Evolutionary conservation across 2,329 filamentous ascomycete species (phyloP), one percentile per base, ranked within the genome.

Genomic region (Talaromyces sp.): DNA sequence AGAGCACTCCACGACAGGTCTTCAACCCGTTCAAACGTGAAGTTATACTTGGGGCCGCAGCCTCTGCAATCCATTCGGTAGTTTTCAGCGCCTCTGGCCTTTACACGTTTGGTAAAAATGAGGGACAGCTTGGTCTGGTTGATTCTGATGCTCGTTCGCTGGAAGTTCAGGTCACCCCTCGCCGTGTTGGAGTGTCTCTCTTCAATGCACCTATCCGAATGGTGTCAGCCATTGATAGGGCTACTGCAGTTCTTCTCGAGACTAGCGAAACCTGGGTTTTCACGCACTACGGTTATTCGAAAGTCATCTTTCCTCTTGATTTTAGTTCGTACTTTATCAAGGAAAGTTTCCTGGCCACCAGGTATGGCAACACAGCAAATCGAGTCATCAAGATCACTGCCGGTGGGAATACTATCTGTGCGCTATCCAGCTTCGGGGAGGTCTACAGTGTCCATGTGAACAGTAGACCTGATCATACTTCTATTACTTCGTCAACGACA

Each of bases 101-200:
- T 1, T 99, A 89, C 69, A 96, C 91, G 2, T 99, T 96, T 81
- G 94, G 94, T 21, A 95, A 94, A 67, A 99, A 97, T 66, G 86
- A 91, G 65, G 94, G 94, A 1, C 94, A 99, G 71, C 82, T 99
- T 48, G 94, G 91, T 5, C 81, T 99, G 55, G 91, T 97, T 76
- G 94, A 97, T 70, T 93, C 94, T 0, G 93, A 97, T 73, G 95
- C 94, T 25, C 85, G 92, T 46, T 97, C 91, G 0, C 81, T 97
- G 5, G 89, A 94, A 64, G 77, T 88, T n/a, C 94, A 97, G 68
- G 76, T 82, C 19, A 85, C 84, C 0, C 94, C 94, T 22, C 84
- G 94, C 48, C 93, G 89, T 68, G 92, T 99, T 43, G 92, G 91
- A 0, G 90, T 91, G 0, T 94, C 91, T 0, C 80, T 96, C 1